phyloP scores from a whole-genome alignment of 176 grass and related monocot genomes.

The Microstegium vimineum region DNA sequence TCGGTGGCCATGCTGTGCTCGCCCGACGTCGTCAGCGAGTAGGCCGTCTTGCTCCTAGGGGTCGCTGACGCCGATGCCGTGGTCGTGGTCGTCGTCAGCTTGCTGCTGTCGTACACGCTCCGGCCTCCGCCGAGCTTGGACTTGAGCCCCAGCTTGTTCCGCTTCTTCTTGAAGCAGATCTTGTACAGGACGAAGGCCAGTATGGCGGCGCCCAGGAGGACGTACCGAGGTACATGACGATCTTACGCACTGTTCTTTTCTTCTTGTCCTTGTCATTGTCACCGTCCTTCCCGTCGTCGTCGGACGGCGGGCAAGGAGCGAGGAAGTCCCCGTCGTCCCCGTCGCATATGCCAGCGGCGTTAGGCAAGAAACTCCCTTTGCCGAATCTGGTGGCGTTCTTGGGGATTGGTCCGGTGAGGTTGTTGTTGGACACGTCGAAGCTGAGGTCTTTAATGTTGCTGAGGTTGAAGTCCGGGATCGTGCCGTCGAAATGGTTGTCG shows the following conservation, averaged over 20 bases:
- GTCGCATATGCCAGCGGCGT: slow-evolving; percentile 45
- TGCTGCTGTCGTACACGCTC: not conserved
- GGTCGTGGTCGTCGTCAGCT: not conserved
- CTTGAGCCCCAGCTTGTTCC: no score
- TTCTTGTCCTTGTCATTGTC: not conserved
- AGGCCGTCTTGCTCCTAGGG: slow-evolving; percentile 29
- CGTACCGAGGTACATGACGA: slow-evolving; percentile 43
- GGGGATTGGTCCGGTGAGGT: slow-evolving; percentile 41
- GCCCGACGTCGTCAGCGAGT: slow-evolving; percentile 25
- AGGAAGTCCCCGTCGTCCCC: not conserved
- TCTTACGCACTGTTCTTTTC: not conserved
- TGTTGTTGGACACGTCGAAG: slow-evolving; percentile 49
- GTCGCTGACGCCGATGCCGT: not conserved
- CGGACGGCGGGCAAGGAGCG: not conserved
- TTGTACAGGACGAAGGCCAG: not conserved
- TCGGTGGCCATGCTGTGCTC: not conserved
- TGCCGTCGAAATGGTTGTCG: slow-evolving; percentile 41
- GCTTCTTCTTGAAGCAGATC: no score
- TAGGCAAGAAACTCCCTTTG: not conserved
- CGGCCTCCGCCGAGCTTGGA: not conserved
- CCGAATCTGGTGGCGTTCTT: not conserved
- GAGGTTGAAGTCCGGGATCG: slow-evolving; percentile 46
- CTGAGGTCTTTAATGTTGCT: rapidly evolving
- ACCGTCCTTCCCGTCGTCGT: not conserved
- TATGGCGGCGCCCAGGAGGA: slow-evolving; percentile 40